Base-by-base conservation (phyloP, 768 basidiomycete genomes). In the Amanita exitialis region DNA sequence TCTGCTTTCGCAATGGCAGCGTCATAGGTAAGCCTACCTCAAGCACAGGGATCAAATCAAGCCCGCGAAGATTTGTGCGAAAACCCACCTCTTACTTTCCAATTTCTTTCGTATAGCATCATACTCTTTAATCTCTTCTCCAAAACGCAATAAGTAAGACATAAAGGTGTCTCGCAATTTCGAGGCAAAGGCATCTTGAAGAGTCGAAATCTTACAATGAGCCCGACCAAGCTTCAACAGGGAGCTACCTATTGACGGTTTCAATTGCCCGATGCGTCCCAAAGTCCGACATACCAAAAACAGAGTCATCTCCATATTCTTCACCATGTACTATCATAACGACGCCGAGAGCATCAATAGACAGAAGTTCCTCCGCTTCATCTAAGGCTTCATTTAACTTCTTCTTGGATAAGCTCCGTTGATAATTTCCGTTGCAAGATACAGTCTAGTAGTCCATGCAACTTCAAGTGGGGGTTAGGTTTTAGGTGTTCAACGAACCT, bases 251-350 rank as follows among this genome's bases (percentile, higher is more conserved):
- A 43, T 15, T 34, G 45, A 27, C 47, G 53, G 3, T 25, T 34
- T 52, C 10, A 44, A 28, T 16, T 35, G 28, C 12, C 20, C 10
- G 35, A 3, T 9, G 23, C 16, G 20, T 27, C 51, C 37, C 20
- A 21, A 21, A 20, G 47, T 16, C 38, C 46, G 34, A 16, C 66
- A 36, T 53, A 82, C 86, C 87, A 60, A 81, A 89, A 0, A 76
- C 72, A 38, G 87, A 90, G 53, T 87, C 83, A 0, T 79, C 76
- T n/a, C 79, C 78, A 60, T 87, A 83, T 59, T 90, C 80, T 56
- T 89, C 86, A 12, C 90, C 90, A 59, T 90, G 86, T 21, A 76
- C 71, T 51, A 90, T 83, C 90, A 93, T 91, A 42, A 90, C 86
- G 49, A 90, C 74, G 1, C 91, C 91, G 8, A 95, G 70, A 25